phyloP scores from a whole-genome alignment of 352 stramenopile species.

The Pythium dissimile region DNA sequence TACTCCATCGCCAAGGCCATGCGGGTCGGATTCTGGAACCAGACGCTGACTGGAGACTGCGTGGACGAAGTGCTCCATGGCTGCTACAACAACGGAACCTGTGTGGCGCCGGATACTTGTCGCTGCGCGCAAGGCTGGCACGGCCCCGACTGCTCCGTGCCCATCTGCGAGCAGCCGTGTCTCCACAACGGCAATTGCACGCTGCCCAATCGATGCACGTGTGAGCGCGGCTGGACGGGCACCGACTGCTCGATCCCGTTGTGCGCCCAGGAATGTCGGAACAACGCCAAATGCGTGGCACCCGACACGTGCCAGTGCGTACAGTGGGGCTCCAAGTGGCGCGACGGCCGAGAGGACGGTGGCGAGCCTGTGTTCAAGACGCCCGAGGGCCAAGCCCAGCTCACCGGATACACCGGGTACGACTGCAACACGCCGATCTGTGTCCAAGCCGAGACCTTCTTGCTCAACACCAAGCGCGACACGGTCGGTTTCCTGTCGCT shows the following conservation, averaged over 20 bases:
- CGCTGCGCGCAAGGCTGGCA: conserved; percentile 75
- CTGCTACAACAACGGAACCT: conserved; percentile 97
- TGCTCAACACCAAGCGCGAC: conserved; percentile 79
- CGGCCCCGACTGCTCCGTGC: conserved; percentile 73
- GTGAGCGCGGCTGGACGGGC: conserved; percentile 89
- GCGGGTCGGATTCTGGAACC: conserved; percentile 61
- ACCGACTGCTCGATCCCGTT: conserved; percentile 84
- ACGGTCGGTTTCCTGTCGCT: conserved; percentile 39
- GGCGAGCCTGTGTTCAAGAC: conserved; percentile 91
- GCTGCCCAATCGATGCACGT: conserved; percentile 89
- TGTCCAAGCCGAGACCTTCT: conserved; percentile 88
- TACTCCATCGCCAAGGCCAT: conserved; percentile 65
- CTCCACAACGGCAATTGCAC: conserved; percentile 91
- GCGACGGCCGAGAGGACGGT: conserved; percentile 87
- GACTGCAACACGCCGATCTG: conserved; percentile 97
- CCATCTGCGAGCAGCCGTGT: conserved; percentile 70
- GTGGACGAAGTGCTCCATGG: conserved; percentile 91
- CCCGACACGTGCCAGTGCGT: conserved; percentile 87
- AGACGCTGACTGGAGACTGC: conserved; percentile 59
- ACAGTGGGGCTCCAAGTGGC: conserved; percentile 88
- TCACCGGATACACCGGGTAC: conserved; percentile 94
- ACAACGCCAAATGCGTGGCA: conserved; percentile 66
- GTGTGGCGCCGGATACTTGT: conserved; percentile 84
- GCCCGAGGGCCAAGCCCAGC: conserved; percentile 85
- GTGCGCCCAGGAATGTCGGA: conserved; percentile 91